These are phyloP conservation scores for Lichtheimia ramosa DNA, from an alignment of 371 early-diverging fungal genomes.

Conservation along the genomic window DNA sequence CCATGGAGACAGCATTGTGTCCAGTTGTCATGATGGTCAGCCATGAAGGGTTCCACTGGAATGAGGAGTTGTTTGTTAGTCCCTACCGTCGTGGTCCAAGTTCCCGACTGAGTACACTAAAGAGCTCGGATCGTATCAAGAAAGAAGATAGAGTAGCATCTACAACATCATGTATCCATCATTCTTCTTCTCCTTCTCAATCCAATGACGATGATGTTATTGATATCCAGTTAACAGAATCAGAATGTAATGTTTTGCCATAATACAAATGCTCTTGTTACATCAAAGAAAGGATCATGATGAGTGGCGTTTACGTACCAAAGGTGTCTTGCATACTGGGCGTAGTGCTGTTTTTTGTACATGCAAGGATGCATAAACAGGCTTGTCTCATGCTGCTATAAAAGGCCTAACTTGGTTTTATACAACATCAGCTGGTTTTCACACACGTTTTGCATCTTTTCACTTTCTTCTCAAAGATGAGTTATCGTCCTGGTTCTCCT, in stretches of 20 bases:
- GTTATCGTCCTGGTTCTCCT: conserved; percentile 12
- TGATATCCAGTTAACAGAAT: conserved; percentile 9
- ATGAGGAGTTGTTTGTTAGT: conserved; percentile 22
- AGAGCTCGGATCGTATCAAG: conserved; percentile 15
- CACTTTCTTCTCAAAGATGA: background rate
- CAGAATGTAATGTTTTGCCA: conserved; percentile 20
- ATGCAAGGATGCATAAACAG: no score
- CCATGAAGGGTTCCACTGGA: conserved; percentile 29
- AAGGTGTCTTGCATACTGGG: no score
- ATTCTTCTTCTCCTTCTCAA: background rate
- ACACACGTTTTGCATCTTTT: background rate
- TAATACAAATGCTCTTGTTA: background rate
- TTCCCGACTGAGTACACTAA: conserved; percentile 3
- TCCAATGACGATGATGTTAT: conserved; percentile 14
- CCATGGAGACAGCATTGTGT: conserved; percentile 6
- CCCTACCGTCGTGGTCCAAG: conserved; percentile 12
- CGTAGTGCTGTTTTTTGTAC: no score
- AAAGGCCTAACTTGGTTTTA: background rate
- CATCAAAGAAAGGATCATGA: background rate
- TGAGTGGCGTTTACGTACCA: no score
- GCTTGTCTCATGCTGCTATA: background rate
- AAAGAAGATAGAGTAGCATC: conserved; percentile 10
- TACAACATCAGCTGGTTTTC: background rate
- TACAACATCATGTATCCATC: background rate
- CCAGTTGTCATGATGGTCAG: conserved; percentile 22